Base-by-base conservation (phyloP, 306 rosid species). In the Gastrolobium villosum region DNA sequence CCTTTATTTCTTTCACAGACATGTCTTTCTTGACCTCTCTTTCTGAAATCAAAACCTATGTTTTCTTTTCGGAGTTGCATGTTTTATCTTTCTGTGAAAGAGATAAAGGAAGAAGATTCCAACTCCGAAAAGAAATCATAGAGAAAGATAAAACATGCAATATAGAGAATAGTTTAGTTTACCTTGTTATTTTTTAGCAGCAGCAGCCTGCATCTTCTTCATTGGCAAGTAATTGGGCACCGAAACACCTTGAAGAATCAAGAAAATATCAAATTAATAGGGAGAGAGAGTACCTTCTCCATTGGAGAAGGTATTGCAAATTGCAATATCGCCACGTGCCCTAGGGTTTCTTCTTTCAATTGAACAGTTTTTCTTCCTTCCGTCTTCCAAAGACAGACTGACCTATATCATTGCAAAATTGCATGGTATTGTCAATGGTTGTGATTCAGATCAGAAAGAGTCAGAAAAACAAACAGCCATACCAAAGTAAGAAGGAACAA, bases 141-240 rank as follows among this genome's bases (percentile, higher is more conserved):
- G 6, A 28, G 40, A 9, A 34, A 20, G 6, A 65, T 1, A 36
- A 20, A 5, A 1, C 3, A 11, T 65, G 28, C 5, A 30, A 60
- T 13, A 30, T 5, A 67, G n/a, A n/a, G n/a, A 15, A 56, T 54
- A 8, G n/a, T n/a, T n/a, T n/a, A n/a, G 10, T 8, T 49, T 2
- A 91, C 98, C 93, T 92, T 91, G 75, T 83, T 86, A 31, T n/a
- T 90, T 92, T 60, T 86, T 97, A 36, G n/a, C n/a, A n/a, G n/a
- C n/a, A n/a, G n/a, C n/a, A n/a, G n/a, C n/a, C n/a, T n/a, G n/a
- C n/a, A n/a, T n/a, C n/a, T n/a, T n/a, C n/a, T n/a, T n/a, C n/a
- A n/a, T n/a, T n/a, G n/a, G 80, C 98, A 4, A 94, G 89, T 63
- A 94, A 56, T 77, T 94, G 97, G 1, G 98, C 97, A 53, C 96